A percentile compares a stretch with the other conserved stretches of the same genome.
phyloP scores from a whole-genome alignment of 2,329 filamentous ascomycete genomes.

The Thelonectria rubi region DNA sequence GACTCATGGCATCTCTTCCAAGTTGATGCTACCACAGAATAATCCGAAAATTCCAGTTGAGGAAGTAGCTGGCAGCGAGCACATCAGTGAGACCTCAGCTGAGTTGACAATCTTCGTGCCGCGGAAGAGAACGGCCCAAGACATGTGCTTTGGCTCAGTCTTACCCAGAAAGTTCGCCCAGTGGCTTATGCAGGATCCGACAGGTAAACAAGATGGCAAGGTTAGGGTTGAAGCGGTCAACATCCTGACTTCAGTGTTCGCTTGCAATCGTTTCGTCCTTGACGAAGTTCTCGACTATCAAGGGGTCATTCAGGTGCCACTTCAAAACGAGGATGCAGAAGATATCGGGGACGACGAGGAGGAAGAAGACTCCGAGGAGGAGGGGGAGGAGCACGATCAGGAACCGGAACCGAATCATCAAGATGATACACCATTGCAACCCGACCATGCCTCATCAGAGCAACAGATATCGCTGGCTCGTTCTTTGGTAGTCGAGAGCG shows the following conservation, averaged over 20 bases:
- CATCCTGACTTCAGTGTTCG: conserved; percentile 29
- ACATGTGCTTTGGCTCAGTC: conserved; percentile 28
- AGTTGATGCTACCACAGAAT: conserved; percentile 21
- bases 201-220: neutral
- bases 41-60: neutral
- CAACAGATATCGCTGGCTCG: conserved; percentile 16
- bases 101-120: conserved; percentile 27
- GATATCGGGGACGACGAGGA: neutral
- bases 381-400: conserved; percentile 6
- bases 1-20: conserved; percentile 21
- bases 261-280: conserved; percentile 15
- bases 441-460: neutral
- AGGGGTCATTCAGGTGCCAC: conserved; percentile 26
- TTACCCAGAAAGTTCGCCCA: conserved; percentile 25
- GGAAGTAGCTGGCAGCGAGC: conserved; percentile 23
- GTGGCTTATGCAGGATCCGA: conserved; percentile 26
- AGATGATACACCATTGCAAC: neutral
- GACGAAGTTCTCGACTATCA: conserved; percentile 28
- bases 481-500: neutral
- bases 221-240: conserved; percentile 21
- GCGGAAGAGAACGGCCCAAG: conserved; percentile 15
- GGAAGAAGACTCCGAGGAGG: neutral
- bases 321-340: conserved; percentile 17
- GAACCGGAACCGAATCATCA: neutral
- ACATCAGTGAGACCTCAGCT: conserved; percentile 18